Evolutionary conservation across 2,329 filamentous ascomycete species (phyloP).

Genomic region (Coniochaeta sp.): DNA sequence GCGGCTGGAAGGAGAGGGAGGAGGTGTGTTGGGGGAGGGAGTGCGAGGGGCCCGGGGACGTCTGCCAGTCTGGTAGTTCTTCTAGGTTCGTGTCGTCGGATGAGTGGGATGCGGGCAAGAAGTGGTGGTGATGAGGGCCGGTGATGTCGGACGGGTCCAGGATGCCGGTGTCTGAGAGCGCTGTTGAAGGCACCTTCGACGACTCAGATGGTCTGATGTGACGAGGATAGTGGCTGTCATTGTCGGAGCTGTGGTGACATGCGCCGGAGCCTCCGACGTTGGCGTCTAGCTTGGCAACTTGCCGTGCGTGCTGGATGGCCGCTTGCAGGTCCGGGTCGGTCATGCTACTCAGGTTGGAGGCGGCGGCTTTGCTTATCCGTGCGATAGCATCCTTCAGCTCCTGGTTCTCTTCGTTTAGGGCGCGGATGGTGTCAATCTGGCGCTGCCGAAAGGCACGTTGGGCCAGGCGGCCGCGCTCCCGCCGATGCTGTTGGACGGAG

Average conservation of each 20-base stretch:
- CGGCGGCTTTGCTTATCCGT: background rate
- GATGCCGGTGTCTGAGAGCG: background rate
- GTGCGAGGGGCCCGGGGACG: background rate
- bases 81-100: background rate
- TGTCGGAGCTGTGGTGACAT: background rate
- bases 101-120: too few species aligned
- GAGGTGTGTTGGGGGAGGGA: background rate
- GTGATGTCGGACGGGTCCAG: background rate
- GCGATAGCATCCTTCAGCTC: slow-evolving; percentile 5
- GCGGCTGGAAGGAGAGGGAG: background rate
- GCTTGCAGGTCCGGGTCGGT: background rate
- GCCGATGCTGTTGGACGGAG: slow-evolving; percentile 4
- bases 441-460: slow-evolving; percentile 7
- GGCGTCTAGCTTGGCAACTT: background rate
- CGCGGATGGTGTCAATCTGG: slow-evolving; percentile 5
- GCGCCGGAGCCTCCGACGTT: background rate
- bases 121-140: background rate
- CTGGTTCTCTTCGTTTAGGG: slow-evolving; percentile 7
- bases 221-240: background rate
- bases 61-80: background rate
- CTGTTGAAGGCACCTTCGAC: background rate
- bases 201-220: background rate
- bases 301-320: background rate
- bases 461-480: slow-evolving; percentile 6
- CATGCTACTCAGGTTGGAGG: background rate